Evolutionary conservation across 2,329 filamentous ascomycete species (phyloP).

Genomic region (Didymella arachidicola): DNA sequence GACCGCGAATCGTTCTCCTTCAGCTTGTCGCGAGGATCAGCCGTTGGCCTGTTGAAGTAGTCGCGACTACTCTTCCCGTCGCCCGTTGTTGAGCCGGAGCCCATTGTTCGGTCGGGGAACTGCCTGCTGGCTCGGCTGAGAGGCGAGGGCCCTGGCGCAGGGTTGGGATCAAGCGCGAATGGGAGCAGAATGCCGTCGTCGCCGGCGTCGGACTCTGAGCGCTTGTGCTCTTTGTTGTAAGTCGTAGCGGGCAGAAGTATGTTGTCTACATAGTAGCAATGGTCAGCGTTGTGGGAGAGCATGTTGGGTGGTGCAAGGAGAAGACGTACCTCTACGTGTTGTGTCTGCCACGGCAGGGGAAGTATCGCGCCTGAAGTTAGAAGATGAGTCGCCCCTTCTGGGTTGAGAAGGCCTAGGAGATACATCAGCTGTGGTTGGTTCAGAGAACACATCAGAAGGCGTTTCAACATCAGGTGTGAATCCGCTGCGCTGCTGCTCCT

Average conservation of each 20-base stretch:
- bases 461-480: constrained; percentile 66
- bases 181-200: constrained; percentile 62
- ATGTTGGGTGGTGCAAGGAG: neutral
- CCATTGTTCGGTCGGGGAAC: constrained; percentile 36
- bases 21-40: constrained; percentile 52
- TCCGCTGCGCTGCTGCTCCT: constrained; percentile 64
- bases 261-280: constrained; percentile 57
- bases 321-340: constrained; percentile 45
- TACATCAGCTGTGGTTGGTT: constrained; percentile 70
- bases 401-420: constrained; percentile 61
- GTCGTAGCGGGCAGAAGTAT: constrained; percentile 76
- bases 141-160: constrained; percentile 52
- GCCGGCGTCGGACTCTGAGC: constrained; percentile 68
- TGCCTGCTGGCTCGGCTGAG: constrained; percentile 44
- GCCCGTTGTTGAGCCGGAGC: constrained; percentile 27
- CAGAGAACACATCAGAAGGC: constrained; percentile 68
- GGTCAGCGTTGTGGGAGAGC: constrained; percentile 14
- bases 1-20: constrained; percentile 56
- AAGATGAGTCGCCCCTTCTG: constrained; percentile 47
- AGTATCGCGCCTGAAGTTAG: constrained; percentile 49
- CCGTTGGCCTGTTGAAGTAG: constrained; percentile 53
- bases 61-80: constrained; percentile 49
- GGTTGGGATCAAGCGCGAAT: constrained; percentile 61
- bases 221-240: constrained; percentile 76
- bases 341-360: constrained; percentile 47